Percentiles rank a stretch among this genome's conserved stretches.
Conservation (phyloP, 2,329 filamentous ascomycete species). For the Monilinia polystroma region DNA sequence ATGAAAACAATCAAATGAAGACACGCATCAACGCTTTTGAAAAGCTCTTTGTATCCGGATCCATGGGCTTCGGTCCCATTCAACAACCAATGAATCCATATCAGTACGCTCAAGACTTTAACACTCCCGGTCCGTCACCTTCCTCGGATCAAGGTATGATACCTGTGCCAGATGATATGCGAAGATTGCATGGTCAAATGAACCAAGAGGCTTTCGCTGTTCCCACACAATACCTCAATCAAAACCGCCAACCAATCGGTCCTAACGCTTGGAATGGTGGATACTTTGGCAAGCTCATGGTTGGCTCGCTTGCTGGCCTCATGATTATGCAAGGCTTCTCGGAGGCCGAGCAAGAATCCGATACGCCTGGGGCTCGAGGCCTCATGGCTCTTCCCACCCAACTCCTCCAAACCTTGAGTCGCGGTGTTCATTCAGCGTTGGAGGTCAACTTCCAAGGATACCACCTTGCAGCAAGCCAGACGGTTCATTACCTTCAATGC, state of each 20-base stretch:
- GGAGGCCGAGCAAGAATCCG: constrained; percentile 60
- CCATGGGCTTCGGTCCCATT: constrained; percentile 58
- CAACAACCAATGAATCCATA: constrained; percentile 47
- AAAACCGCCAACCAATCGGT: constrained; percentile 53
- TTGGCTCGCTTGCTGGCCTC: constrained; percentile 84
- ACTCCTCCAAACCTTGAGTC: constrained; percentile 51
- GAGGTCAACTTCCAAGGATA: constrained; percentile 56
- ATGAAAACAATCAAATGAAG: constrained; percentile 80
- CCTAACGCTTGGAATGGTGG: constrained; percentile 56
- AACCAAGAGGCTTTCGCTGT: constrained; percentile 40
- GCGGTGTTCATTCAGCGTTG: constrained; percentile 43
- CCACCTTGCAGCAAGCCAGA: constrained; percentile 46
- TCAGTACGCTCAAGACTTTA: constrained; percentile 37
- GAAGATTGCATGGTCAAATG: constrained; percentile 35
- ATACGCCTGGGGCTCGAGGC: constrained; percentile 63
- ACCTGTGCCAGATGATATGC: constrained; percentile 65
- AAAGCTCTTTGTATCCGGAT: constrained; percentile 76
- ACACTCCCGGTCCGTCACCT: constrained; percentile 36
- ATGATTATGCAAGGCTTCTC: constrained; percentile 85
- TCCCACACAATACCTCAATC: constrained; percentile 47
- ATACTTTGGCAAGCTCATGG: constrained; percentile 73
- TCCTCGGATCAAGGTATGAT: constrained; percentile 57
- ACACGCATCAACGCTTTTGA: constrained; percentile 71
- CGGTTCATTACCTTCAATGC: constrained; percentile 54
- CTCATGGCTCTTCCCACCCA: constrained; percentile 64